These are phyloP conservation scores for Arthrobotrys entomopaga DNA, from an alignment of 2,329 filamentous ascomycete species.

Conservation along the genomic window DNA sequence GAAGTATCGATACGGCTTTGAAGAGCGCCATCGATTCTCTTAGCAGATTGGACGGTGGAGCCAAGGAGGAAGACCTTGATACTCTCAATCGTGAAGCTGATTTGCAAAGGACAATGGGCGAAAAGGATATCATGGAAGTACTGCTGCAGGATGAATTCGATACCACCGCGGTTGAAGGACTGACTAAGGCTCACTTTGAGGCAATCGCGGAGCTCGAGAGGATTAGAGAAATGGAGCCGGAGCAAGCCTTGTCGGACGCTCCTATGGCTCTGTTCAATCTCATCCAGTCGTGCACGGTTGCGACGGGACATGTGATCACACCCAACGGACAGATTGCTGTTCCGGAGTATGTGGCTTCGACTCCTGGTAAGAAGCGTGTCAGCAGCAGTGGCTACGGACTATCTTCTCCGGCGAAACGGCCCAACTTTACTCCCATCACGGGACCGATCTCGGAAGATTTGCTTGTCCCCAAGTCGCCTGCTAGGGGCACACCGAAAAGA, in stretches of 20 bases:
- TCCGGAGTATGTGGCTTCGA: slow-evolving; percentile 58
- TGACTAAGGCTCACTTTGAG: slow-evolving; percentile 91
- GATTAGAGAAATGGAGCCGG: slow-evolving; percentile 82
- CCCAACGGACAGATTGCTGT: slow-evolving; percentile 75
- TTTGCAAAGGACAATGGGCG: slow-evolving; percentile 82
- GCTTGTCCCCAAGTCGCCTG: slow-evolving; percentile 63
- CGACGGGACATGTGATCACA: slow-evolving; percentile 85
- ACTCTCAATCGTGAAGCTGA: slow-evolving; percentile 84
- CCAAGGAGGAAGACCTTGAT: slow-evolving; percentile 74
- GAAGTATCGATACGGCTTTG: slow-evolving; percentile 84
- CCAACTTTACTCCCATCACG: slow-evolving; percentile 40
- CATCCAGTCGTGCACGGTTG: slow-evolving; percentile 77
- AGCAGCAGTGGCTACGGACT: slow-evolving; percentile 41
- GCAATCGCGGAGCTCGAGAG: slow-evolving; percentile 84
- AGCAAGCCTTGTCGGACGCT: slow-evolving; percentile 82
- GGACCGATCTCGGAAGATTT: slow-evolving; percentile 58
- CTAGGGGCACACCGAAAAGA: slow-evolving; percentile 57
- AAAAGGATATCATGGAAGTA: slow-evolving; percentile 82
- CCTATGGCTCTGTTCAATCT: slow-evolving; percentile 80
- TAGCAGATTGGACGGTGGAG: slow-evolving; percentile 73
- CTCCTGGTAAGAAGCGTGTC: slow-evolving; percentile 56
- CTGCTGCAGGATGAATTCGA: slow-evolving; percentile 80
- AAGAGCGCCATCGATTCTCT: slow-evolving; percentile 85
- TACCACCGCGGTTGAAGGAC: slow-evolving; percentile 78
- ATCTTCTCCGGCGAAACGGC: slow-evolving; percentile 58